Evolutionary conservation across 164 flowering plant genomes (phyloP).

Genomic region (Macadamia tetraphylla): DNA sequence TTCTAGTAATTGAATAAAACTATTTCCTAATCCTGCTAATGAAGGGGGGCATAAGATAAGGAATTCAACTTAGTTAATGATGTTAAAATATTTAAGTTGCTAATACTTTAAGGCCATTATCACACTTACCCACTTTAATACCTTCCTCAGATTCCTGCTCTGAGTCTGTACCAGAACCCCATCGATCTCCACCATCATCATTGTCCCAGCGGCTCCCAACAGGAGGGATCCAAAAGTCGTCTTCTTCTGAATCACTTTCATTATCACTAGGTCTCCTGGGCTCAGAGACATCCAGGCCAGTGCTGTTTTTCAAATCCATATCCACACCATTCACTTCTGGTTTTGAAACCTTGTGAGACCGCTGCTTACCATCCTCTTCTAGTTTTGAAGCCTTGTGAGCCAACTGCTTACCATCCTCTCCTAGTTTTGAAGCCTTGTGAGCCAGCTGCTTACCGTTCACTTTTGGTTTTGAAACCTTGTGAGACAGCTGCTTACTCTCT

Average conservation of each 20-base stretch:
- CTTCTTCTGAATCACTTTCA: conserved; percentile 49
- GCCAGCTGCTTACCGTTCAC: too few species aligned
- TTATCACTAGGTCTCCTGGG: conserved; percentile 26
- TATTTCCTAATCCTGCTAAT: not conserved
- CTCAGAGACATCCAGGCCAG: conserved; percentile 28
- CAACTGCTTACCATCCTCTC: too few species aligned
- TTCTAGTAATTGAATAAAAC: not conserved
- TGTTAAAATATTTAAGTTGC: too few species aligned
- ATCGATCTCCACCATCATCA: conserved; percentile 82
- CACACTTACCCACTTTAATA: conserved; percentile 25
- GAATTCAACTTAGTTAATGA: not conserved
- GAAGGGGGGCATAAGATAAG: not conserved
- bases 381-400: not conserved
- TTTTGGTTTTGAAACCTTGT: conserved; percentile 4
- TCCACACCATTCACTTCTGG: conserved; percentile 16
- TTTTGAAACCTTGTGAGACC: conserved; percentile 19
- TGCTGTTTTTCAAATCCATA: conserved; percentile 28
- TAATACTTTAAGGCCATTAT: too few species aligned
- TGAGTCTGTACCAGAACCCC: conserved; percentile 63
- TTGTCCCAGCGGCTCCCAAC: conserved; percentile 78
- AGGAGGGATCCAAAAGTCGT: conserved; percentile 84
- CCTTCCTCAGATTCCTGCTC: conserved; percentile 40
- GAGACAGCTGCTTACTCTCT: conserved; percentile 19
- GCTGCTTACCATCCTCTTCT: conserved; percentile 21
- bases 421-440: too few species aligned